phyloP scores from a whole-genome alignment of 2,329 filamentous ascomycete species.

The Alternaria gansuensis region DNA sequence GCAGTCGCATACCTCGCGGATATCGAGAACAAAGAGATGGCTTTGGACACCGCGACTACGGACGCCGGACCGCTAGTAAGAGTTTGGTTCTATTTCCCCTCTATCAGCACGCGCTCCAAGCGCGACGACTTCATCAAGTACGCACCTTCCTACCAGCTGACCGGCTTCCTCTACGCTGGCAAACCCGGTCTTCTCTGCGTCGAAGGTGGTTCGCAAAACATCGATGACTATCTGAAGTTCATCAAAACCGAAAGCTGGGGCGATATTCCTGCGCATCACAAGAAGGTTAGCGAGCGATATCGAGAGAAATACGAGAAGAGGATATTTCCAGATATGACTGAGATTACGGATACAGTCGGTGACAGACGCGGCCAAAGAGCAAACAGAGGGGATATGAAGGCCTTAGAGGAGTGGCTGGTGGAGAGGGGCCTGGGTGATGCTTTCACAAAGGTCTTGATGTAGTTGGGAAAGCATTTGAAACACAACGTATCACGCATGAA shows the following conservation, averaged over 20 bases:
- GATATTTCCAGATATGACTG: slow-evolving; percentile 65
- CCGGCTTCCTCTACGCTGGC: slow-evolving; percentile 68
- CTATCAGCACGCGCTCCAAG: slow-evolving; percentile 67
- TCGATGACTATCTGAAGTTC: slow-evolving; percentile 69
- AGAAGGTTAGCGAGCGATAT: slow-evolving; percentile 68
- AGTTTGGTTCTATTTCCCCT: slow-evolving; percentile 72
- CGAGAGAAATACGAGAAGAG: slow-evolving; percentile 55
- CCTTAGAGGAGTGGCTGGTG: slow-evolving; percentile 61
- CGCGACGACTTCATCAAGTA: slow-evolving; percentile 65
- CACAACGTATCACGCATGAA: background rate
- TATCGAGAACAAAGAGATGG: background rate
- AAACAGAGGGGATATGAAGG: slow-evolving; percentile 64
- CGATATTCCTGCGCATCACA: slow-evolving; percentile 69
- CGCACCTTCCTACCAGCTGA: slow-evolving; percentile 63
- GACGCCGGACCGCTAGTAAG: slow-evolving; percentile 53
- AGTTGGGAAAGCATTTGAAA: background rate
- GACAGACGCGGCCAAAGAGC: slow-evolving; percentile 61
- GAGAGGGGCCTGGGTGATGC: slow-evolving; percentile 58
- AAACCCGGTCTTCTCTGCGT: slow-evolving; percentile 66
- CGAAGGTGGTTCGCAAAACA: slow-evolving; percentile 58
- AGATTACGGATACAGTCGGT: slow-evolving; percentile 63
- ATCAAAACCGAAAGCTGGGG: slow-evolving; percentile 72
- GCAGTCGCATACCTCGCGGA: slow-evolving; percentile 19
- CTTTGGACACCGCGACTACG: background rate
- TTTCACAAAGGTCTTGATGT: slow-evolving; percentile 56